Evolutionary conservation across 2,329 filamentous ascomycete genomes (phyloP), one percentile per base, ranked within the genome.

Genomic region (Septoria linicola): DNA sequence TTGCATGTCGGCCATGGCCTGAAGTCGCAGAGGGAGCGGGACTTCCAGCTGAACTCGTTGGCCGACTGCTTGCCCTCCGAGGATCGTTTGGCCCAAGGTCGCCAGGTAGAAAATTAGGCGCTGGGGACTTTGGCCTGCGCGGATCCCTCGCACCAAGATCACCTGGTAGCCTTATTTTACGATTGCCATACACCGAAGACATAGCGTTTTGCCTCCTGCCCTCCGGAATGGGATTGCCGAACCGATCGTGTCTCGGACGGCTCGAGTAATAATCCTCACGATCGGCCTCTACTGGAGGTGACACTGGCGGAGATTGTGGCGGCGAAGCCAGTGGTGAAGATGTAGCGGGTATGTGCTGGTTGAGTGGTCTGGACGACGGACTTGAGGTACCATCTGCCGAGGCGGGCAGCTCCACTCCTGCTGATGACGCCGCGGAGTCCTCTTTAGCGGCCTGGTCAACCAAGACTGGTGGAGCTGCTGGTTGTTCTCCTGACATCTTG

Each of bases 111-210:
- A 46, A 31, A 25, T 39, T 44, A 14, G 65, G 60, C 3, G 61
- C 62, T 14, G 67, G 66, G 1, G 65, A 68, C 25, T 62, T 61
- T 10, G 66, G 59, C 30, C 67, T 59, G 37, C 67, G 55, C 5
- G 67, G 67, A 49, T 70, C 68, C 31, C 60, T 66, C 4, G 67
- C 59, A 13, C 68, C 68, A 3, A 69, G 59, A 51, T 70, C 68
- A 14, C 68, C 68, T 6, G 68, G 68, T n/a, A 70, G 55, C 21
- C 58, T 54, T 8, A 68, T 60, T 34, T 63, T 63, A 10, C 46
- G 49, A 16, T 49, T 58, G 23, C 63, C 63, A 49, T 59, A 66
- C 2, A 63, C 60, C 3, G 61, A 57, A 27, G 66, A 54, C 62
- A 68, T 68, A 8, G 66, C 65, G 23, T 58, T 55, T 11, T 59